Conservation (phyloP, 805 yeast genomes). For the Yamadazyma nakazawae region DNA sequence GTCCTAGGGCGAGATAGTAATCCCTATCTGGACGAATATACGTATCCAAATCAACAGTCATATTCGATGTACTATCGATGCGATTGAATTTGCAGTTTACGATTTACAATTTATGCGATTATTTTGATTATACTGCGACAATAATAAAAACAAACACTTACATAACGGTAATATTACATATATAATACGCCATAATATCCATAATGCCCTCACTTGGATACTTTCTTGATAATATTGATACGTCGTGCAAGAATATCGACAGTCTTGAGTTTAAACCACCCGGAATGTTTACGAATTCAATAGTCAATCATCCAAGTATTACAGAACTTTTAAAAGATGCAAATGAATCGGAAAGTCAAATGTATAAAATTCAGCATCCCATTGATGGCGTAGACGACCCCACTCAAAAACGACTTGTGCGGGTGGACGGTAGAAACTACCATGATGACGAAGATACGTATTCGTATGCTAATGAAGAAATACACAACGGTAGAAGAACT, state of each 20-base stretch:
- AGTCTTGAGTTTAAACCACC: slow-evolving; percentile 50
- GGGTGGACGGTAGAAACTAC: slow-evolving; percentile 49
- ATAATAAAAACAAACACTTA: neutral
- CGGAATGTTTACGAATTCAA: slow-evolving; percentile 65
- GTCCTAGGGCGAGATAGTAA: slow-evolving; percentile 74
- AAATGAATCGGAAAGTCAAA: slow-evolving; percentile 46
- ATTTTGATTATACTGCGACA: neutral
- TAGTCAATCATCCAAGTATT: slow-evolving; percentile 49
- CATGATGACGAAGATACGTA: slow-evolving; percentile 29
- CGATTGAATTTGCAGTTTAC: neutral
- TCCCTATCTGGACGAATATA: slow-evolving; percentile 40
- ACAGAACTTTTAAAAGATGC: slow-evolving; percentile 61
- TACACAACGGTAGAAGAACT: slow-evolving; percentile 19
- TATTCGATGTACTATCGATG: slow-evolving; percentile 3
- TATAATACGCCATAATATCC: neutral
- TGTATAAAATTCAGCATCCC: slow-evolving; percentile 42
- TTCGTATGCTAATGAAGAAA: slow-evolving; percentile 15
- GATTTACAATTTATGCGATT: neutral
- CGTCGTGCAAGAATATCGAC: slow-evolving; percentile 38
- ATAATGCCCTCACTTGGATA: slow-evolving; percentile 15
- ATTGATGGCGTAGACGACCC: neutral
- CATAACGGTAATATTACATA: neutral
- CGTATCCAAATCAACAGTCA: slow-evolving; percentile 47
- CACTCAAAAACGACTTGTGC: slow-evolving; percentile 26
- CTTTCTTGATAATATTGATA: slow-evolving; percentile 32